These are phyloP conservation scores for Neurospora intermedia DNA, from an alignment of 495 filamentous ascomycete species.

Conservation along the genomic window DNA sequence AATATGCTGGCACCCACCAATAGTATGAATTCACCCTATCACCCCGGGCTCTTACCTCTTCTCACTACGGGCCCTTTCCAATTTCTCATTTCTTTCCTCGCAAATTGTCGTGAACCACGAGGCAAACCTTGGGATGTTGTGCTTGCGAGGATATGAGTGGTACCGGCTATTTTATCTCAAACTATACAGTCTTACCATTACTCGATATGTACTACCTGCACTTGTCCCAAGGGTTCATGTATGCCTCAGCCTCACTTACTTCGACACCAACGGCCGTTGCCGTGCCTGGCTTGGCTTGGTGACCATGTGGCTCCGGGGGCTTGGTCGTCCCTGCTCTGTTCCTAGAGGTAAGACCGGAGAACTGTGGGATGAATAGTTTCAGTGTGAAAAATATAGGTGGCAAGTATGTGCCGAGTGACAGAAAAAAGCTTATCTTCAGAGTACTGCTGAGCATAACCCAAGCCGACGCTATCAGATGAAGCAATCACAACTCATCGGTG, in stretches of 20 bases:
- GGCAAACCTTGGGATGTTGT: not conserved
- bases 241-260: not conserved
- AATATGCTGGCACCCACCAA: not conserved
- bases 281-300: not conserved
- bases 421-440: not conserved
- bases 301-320: not conserved
- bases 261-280: not conserved
- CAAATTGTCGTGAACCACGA: not conserved
- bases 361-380: not conserved
- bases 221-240: not conserved
- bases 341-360: not conserved
- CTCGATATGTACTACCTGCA: not conserved
- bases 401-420: not conserved
- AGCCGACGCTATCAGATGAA: not conserved
- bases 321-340: not conserved
- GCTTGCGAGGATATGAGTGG: not conserved
- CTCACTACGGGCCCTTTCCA: not conserved
- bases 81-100: not conserved
- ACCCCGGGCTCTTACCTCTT: not conserved
- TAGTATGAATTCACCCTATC: not conserved
- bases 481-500: not conserved
- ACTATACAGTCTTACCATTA: not conserved
- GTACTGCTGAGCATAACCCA: not conserved
- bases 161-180: not conserved
- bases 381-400: not conserved